Evolutionary conservation across 441 rosid genomes (phyloP).

Genomic region (Adansonia gregorii): DNA sequence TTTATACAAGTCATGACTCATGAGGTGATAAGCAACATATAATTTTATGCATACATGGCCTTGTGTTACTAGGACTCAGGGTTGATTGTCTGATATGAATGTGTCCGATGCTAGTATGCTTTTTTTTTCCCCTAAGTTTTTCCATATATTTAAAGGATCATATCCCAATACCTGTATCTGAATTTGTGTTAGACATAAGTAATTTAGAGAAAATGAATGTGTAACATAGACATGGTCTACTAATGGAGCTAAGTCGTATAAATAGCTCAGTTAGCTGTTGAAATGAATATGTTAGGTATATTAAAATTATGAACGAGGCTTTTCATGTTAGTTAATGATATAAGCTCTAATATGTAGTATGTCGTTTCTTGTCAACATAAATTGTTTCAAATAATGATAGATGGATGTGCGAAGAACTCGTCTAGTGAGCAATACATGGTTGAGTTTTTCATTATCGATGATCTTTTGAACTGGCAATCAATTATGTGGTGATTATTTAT

Average conservation of each 20-base stretch:
- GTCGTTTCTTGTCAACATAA: neutral
- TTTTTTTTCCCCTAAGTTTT: too few relatives aligned
- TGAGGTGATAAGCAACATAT: conserved; percentile 8
- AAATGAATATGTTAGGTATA: neutral
- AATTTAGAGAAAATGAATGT: too few relatives aligned
- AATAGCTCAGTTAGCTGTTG: conserved; percentile 10
- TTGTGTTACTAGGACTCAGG: too few relatives aligned
- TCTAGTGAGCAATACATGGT: conserved; percentile 94
- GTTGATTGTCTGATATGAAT: too few relatives aligned
- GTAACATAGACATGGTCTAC: neutral
- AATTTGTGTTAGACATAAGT: too few relatives aligned
- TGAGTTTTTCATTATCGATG: conserved; percentile 77
- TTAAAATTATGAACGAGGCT: neutral
- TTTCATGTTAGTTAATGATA: conserved; percentile 7
- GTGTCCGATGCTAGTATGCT: too few relatives aligned
- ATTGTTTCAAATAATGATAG: conserved; percentile 28
- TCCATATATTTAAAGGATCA: too few relatives aligned
- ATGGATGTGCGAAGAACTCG: conserved; percentile 83
- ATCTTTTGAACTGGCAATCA: conserved; percentile 72
- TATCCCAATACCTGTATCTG: too few relatives aligned
- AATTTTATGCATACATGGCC: neutral
- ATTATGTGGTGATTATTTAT: conserved; percentile 71
- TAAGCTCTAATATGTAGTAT: neutral
- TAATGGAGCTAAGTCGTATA: neutral
- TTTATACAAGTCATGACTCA: conserved; percentile 6